Conservation (phyloP, 306 rosid species). For the Styphnolobium japonicum region DNA sequence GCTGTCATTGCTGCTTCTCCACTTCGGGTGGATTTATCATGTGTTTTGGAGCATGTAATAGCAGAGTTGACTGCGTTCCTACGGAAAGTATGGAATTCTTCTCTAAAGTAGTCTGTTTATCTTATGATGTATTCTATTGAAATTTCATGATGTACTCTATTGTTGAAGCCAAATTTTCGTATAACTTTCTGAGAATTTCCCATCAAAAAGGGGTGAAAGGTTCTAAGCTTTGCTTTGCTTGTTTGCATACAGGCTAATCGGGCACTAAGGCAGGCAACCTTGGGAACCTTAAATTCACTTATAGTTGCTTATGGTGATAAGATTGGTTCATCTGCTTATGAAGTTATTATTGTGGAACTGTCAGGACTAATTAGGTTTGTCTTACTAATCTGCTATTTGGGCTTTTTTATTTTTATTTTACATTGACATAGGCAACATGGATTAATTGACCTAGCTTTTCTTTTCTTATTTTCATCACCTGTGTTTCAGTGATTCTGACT, state of each 20-base stretch:
- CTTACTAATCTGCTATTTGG: constrained; percentile 12
- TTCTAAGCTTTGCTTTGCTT: constrained; percentile 23
- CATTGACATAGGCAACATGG: background rate
- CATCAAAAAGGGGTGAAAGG: background rate
- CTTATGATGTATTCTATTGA: constrained; percentile 10
- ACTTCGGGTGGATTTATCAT: constrained; percentile 79
- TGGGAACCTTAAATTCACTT: constrained; percentile 92
- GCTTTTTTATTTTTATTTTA: too few relatives aligned
- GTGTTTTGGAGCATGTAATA: constrained; percentile 89
- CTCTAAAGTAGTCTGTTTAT: background rate
- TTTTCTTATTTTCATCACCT: constrained; percentile 9
- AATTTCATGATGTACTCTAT: constrained; percentile 1
- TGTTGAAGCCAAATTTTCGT: background rate
- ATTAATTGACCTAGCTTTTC: constrained; percentile 18
- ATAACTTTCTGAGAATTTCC: background rate
- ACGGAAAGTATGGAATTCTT: constrained; percentile 67
- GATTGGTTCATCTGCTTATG: constrained; percentile 91
- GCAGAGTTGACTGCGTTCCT: constrained; percentile 93
- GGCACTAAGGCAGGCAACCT: constrained; percentile 88
- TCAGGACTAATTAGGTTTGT: constrained; percentile 85
- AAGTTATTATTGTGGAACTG: constrained; percentile 91
- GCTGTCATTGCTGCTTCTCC: constrained; percentile 96
- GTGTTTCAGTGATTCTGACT: constrained; percentile 88
- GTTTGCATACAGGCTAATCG: constrained; percentile 86
- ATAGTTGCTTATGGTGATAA: constrained; percentile 94